Percentiles rank a stretch among this genome's conserved stretches.
Evolutionary conservation across 805 yeast species (phyloP).

Genomic region (Yarrowia sp.): DNA sequence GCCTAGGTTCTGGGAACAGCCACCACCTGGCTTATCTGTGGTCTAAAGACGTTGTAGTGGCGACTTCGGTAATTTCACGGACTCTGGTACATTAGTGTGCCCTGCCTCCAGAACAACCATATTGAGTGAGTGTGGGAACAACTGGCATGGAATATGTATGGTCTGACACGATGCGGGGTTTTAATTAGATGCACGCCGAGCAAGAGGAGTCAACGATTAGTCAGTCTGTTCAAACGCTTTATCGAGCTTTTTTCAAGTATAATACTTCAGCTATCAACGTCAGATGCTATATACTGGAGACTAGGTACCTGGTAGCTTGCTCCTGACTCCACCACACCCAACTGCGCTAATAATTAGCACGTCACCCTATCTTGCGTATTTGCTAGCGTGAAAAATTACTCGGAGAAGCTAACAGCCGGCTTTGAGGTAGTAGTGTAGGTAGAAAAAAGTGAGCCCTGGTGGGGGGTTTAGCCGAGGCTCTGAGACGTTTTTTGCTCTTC

Average conservation of each 20-base stretch:
- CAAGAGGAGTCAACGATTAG: no score
- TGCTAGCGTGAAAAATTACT: conserved; percentile 14
- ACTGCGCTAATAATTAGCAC: conserved; percentile 10
- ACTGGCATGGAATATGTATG: neutral
- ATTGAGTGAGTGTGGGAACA: neutral
- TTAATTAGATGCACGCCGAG: neutral
- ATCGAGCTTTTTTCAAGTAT: no score
- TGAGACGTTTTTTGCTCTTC: neutral
- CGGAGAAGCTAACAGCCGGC: conserved; percentile 7
- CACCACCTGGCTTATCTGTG: neutral
- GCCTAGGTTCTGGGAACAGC: neutral
- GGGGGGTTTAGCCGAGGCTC: neutral
- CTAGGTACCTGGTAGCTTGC: neutral
- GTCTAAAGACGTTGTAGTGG: neutral
- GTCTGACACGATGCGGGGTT: neutral
- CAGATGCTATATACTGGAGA: neutral
- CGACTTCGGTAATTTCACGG: neutral
- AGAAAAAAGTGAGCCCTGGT: neutral
- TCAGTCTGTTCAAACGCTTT: no score
- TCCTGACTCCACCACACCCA: neutral
- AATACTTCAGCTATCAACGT: no score
- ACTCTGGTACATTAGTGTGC: neutral
- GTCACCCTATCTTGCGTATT: conserved; percentile 15
- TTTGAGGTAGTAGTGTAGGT: neutral
- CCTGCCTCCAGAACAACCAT: neutral